Evolutionary conservation across 768 basidiomycete genomes (phyloP).

Genomic region (Xerocomus potaroensis): DNA sequence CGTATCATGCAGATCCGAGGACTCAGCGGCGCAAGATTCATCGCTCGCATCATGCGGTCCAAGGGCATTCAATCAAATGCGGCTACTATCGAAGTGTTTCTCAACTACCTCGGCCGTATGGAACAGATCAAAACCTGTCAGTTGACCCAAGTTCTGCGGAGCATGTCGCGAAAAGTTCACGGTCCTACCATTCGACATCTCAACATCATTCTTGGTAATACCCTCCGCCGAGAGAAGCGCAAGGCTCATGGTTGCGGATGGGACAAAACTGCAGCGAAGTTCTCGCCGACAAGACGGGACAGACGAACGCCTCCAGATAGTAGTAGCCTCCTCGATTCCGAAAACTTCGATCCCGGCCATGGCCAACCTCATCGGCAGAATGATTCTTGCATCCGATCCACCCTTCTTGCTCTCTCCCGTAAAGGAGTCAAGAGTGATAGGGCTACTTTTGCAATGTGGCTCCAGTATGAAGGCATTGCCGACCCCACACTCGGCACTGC

Average conservation of each 20-base stretch:
- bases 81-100: conserved; percentile 51
- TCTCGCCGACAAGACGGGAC: conserved; percentile 31
- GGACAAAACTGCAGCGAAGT: conserved; percentile 38
- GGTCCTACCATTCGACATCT: conserved; percentile 54
- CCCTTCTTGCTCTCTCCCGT: conserved; percentile 43
- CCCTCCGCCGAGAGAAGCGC: conserved; percentile 51
- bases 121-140: conserved; percentile 42
- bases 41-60: conserved; percentile 55
- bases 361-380: conserved; percentile 35
- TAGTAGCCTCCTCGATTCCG: conserved; percentile 17
- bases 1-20: conserved; percentile 48
- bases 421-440: conserved; percentile 53
- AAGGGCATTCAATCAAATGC: conserved; percentile 48
- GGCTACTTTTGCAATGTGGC: conserved; percentile 55
- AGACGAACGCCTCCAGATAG: conserved; percentile 7
- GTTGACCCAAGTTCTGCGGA: conserved; percentile 46
- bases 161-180: conserved; percentile 38
- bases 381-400: conserved; percentile 34
- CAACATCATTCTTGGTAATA: conserved; percentile 48
- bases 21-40: conserved; percentile 39
- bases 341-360: conserved; percentile 46
- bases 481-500: conserved; percentile 50
- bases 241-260: conserved; percentile 43
- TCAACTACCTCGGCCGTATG: conserved; percentile 45
- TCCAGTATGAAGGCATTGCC: conserved; percentile 56